A percentile compares a stretch with the other conserved stretches of the same genome.
Conservation (phyloP, 208 protist genomes). For the Crithidia thermophila region DNA sequence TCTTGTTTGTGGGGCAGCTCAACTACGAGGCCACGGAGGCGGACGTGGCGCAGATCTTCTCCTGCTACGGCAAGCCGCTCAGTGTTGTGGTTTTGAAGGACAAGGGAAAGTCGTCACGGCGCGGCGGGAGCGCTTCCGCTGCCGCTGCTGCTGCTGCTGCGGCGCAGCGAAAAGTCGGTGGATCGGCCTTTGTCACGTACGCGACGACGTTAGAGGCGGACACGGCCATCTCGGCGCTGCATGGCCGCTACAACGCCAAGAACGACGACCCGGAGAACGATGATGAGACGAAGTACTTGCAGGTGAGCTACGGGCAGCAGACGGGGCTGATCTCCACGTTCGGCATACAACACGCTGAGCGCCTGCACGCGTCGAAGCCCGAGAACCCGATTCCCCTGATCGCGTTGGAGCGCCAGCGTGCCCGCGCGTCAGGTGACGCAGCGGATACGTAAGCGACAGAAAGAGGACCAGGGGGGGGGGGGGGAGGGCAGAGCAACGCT, state of each 20-base stretch:
- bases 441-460: too few relatives aligned
- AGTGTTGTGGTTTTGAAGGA: constrained; percentile 73
- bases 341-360: constrained; percentile 41
- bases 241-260: constrained; percentile 64
- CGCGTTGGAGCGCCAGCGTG: constrained; percentile 11
- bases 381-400: constrained; percentile 57
- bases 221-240: constrained; percentile 65
- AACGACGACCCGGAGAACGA: constrained; percentile 32
- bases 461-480: too few relatives aligned
- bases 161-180: constrained; percentile 42
- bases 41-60: constrained; percentile 61
- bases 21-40: constrained; percentile 71
- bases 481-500: too few relatives aligned
- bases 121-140: neutral
- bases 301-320: constrained; percentile 62
- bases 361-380: constrained; percentile 41
- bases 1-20: constrained; percentile 74
- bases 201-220: constrained; percentile 68
- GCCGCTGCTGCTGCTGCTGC: neutral
- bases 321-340: constrained; percentile 59
- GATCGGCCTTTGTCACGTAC: constrained; percentile 74
- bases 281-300: constrained; percentile 46
- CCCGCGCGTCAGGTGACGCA: too few relatives aligned
- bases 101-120: constrained; percentile 10
- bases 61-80: constrained; percentile 72